phyloP scores from a whole-genome alignment of 2,329 filamentous ascomycete species.

The Nemania bipapillata region DNA sequence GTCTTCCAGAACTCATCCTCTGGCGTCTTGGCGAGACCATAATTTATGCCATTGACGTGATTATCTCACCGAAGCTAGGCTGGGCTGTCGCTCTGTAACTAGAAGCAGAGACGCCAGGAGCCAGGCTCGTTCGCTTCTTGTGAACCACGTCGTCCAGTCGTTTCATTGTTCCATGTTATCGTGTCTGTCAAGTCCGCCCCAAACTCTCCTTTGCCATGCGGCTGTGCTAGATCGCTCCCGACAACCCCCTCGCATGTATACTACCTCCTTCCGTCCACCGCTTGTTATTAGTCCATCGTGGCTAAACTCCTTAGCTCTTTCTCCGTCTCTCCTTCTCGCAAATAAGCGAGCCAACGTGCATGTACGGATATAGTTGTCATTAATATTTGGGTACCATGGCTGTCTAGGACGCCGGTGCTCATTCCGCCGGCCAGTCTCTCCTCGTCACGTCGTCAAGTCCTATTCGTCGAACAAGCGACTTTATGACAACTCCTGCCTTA shows the following conservation, averaged over 20 bases:
- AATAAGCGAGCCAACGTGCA: conserved; percentile 36
- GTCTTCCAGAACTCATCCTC: conserved; percentile 40
- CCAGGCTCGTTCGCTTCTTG: conserved; percentile 29
- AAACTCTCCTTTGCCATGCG: conserved; percentile 9
- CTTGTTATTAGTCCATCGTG: conserved; percentile 23
- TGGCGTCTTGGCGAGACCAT: conserved; percentile 37
- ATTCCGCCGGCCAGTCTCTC: conserved; percentile 22
- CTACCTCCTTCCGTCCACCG: conserved; percentile 11
- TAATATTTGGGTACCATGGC: conserved; percentile 10
- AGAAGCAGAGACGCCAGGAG: not conserved
- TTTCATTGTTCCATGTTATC: conserved; percentile 17
- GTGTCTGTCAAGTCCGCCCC: conserved; percentile 11
- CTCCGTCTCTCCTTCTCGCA: conserved; percentile 13
- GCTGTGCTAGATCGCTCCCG: conserved; percentile 15
- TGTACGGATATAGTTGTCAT: conserved; percentile 20
- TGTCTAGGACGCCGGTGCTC: conserved; percentile 18
- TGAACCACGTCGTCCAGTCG: conserved; percentile 13
- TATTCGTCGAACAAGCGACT: conserved; percentile 40
- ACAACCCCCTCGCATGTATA: conserved; percentile 7
- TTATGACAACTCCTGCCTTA: conserved; percentile 18
- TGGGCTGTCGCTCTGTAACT: conserved; percentile 13
- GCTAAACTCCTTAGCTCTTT: conserved; percentile 20
- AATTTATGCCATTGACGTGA: conserved; percentile 30
- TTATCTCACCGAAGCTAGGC: conserved; percentile 13
- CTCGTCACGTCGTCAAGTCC: conserved; percentile 27